Percentiles rank a stretch among this genome's conserved stretches.
Evolutionary conservation across 306 rosid genomes (phyloP).

Genomic region (Hippophae tibetana): DNA sequence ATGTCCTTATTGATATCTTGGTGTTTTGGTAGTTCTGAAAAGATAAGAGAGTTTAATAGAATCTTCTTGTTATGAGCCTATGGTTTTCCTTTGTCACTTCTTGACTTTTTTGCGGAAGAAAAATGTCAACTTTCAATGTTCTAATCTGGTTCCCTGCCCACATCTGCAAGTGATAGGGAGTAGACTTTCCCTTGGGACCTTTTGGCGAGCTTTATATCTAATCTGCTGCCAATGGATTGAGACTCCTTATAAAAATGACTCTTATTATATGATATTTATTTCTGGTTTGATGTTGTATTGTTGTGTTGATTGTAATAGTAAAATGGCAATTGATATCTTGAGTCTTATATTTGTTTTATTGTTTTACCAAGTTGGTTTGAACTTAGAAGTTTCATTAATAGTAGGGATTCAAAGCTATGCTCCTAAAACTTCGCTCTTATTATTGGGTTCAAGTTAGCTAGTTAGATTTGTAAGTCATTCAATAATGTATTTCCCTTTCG

Average conservation of each 20-base stretch:
- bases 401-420: slow-evolving; percentile 3
- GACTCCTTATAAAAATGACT: background rate
- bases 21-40: slow-evolving; percentile 39
- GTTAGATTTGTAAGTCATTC: background rate
- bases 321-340: slow-evolving; percentile 19
- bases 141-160: slow-evolving; percentile 21
- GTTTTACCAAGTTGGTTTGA: slow-evolving; percentile 20
- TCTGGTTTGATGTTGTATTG: slow-evolving; percentile 11
- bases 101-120: slow-evolving; percentile 22
- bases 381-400: slow-evolving; percentile 25
- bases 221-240: slow-evolving; percentile 1
- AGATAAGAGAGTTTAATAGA: slow-evolving; percentile 51
- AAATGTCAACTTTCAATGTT: slow-evolving; percentile 19
- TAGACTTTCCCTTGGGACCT: slow-evolving; percentile 16
- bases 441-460: background rate
- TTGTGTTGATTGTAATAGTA: slow-evolving; percentile 15
- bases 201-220: slow-evolving; percentile 13
- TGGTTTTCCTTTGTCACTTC: slow-evolving; percentile 33
- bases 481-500: too few species aligned
- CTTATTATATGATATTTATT: slow-evolving; percentile 7
- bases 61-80: slow-evolving; percentile 33
- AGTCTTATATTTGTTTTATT: slow-evolving; percentile 8
- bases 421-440: slow-evolving; percentile 5
- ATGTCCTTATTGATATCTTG: slow-evolving; percentile 40
- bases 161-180: slow-evolving; percentile 30